Conservation (phyloP, 164 flowering plant species). For the Dillenia suffruticosa region DNA sequence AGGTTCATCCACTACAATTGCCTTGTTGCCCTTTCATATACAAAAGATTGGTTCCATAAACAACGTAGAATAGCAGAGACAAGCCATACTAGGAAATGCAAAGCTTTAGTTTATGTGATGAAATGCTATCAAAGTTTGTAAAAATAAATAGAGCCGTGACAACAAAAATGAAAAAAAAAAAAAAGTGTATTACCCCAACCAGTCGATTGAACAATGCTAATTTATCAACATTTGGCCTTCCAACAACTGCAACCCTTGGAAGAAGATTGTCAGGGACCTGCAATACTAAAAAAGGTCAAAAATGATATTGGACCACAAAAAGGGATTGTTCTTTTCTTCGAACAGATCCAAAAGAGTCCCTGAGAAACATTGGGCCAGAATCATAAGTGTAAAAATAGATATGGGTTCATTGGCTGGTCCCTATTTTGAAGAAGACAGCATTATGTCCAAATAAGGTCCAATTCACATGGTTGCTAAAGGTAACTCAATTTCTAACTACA, state of each 20-base stretch:
- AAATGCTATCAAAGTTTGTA: too few relatives aligned
- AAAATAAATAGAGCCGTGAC: too few relatives aligned
- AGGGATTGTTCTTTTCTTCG: not conserved
- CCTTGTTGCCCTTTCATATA: constrained; percentile 60
- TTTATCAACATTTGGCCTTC: constrained; percentile 99
- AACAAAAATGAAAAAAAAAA: too few relatives aligned
- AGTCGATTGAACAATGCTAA: constrained; percentile 95
- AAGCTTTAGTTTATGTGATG: too few relatives aligned
- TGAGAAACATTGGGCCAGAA: not conserved
- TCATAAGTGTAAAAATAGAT: not conserved
- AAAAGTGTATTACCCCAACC: constrained; percentile 66
- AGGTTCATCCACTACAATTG: constrained; percentile 98
- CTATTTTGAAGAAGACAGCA: not conserved
- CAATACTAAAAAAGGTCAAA: constrained; percentile 1
- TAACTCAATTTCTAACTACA: too few relatives aligned
- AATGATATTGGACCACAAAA: constrained; percentile 5
- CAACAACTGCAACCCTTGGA: constrained; percentile 85
- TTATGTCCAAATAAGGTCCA: not conserved
- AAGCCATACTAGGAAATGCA: constrained; percentile 8
- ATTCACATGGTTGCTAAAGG: too few relatives aligned
- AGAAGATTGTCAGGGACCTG: constrained; percentile 93
- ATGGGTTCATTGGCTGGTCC: not conserved
- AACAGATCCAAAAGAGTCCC: too few relatives aligned
- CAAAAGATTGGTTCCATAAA: not conserved
- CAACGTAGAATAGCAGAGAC: not conserved